Evolutionary conservation across 108 stramenopile species (phyloP), one percentile per base, ranked within the genome.

Genomic region (Aurantiochytrium sp.): DNA sequence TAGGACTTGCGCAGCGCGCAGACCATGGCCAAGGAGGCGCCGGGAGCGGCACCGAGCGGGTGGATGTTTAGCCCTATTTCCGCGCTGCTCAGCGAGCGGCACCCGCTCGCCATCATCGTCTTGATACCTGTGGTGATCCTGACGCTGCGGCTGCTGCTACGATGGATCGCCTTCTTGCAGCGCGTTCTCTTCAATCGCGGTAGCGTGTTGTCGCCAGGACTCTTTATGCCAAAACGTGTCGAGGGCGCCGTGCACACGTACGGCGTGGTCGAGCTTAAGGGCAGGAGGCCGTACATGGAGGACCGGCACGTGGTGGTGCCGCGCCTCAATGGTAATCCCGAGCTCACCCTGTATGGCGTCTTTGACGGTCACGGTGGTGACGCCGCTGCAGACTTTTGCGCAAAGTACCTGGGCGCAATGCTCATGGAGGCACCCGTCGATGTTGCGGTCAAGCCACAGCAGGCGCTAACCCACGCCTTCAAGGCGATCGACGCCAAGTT

Each of bases 291-390:
- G 36, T 87, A 86, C 39, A 89, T 89, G 89, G 89, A 89, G 34
- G 89, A 89, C 65, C 12, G 59, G 4, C 86, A 89, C 86, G 21
- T 48, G 34, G 86, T 87, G 5, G 24, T 86, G 4, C 37, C 86
- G 4, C 19, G 68, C 0, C 31, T 88, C 15, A 30, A 22, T 4
- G 73, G 73, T 24, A 32, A 85, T 3, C 21, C 36, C 22, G 4
- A 31, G 8, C 27, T 31, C 8, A 37, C 69, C 3, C 68, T 87
- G 0, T 90, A 88, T 3, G 89, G 59, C 3, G 89, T 90, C 42
- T 90, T 90, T 34, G 89, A 90, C 65, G 89, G 89, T 21, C 89
- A 90, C 87, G 89, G 87, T 34, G 89, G 89, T 5, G 32, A 21
- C 24, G 69, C 87, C 3, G 89, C 89, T 4, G 89, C 89, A 4